phyloP scores from a whole-genome alignment of 805 yeast genomes.

The Candida broadrunensis region DNA sequence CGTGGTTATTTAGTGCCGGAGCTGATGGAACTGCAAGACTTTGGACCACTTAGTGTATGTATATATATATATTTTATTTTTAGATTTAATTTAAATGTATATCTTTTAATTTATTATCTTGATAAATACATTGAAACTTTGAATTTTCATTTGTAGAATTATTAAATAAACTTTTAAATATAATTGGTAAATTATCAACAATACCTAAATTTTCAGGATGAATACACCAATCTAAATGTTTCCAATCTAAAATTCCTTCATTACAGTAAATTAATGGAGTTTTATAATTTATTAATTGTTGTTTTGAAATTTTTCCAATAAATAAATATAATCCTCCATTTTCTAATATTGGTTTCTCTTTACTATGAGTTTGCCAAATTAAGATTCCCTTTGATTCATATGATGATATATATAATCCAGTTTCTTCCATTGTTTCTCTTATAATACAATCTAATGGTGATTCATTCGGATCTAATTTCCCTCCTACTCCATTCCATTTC shows the following conservation, averaged over 20 bases:
- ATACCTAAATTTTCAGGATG: slow-evolving; percentile 36
- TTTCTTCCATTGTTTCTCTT: slow-evolving; percentile 41
- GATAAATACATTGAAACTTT: slow-evolving; percentile 24
- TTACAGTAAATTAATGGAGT: slow-evolving; percentile 28
- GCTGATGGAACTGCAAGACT: slow-evolving; percentile 94
- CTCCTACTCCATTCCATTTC: slow-evolving; percentile 47
- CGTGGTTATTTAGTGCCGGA: slow-evolving; percentile 96
- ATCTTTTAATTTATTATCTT: slow-evolving; percentile 9
- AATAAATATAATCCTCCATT: slow-evolving; percentile 39
- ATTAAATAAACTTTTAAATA: slow-evolving; percentile 19
- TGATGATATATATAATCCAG: slow-evolving; percentile 29
- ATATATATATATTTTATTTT: not conserved
- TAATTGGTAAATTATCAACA: slow-evolving; percentile 33
- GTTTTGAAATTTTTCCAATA: slow-evolving; percentile 30
- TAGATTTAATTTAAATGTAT: slow-evolving; percentile 5
- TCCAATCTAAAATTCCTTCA: slow-evolving; percentile 45
- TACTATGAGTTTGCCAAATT: slow-evolving; percentile 21
- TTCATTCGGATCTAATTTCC: slow-evolving; percentile 35
- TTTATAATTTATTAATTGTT: slow-evolving; percentile 18
- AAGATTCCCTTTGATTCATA: slow-evolving; percentile 32
- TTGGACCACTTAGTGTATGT: slow-evolving; percentile 73
- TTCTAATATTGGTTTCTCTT: slow-evolving; percentile 8
- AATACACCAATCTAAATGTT: slow-evolving; percentile 32
- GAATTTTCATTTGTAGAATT: slow-evolving; percentile 16
- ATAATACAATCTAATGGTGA: slow-evolving; percentile 37